phyloP scores from a whole-genome alignment of 192 early-diverging fungal genomes.

The Coemansia reversa region DNA sequence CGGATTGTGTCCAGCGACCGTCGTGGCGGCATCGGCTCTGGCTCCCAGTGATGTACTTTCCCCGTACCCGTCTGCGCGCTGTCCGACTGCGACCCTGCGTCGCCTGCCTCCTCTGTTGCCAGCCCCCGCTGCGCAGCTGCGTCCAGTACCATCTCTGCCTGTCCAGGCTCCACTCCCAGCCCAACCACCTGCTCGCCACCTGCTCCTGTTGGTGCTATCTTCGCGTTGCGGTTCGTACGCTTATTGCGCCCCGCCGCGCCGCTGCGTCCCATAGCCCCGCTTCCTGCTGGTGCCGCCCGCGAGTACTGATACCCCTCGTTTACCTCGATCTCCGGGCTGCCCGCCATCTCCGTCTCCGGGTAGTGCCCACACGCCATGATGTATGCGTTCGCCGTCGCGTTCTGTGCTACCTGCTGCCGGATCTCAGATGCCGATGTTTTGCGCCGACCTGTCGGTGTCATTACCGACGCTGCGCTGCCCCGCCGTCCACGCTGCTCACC shows the following conservation, averaged over 20 bases:
- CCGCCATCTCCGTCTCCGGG: slow-evolving; percentile 41
- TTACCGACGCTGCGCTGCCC: slow-evolving; percentile 26
- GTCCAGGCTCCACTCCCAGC: slow-evolving; percentile 42
- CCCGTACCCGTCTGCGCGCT: slow-evolving; percentile 11
- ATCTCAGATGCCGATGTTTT: slow-evolving; percentile 47
- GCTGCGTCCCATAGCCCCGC: slow-evolving; percentile 6
- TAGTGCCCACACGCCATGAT: slow-evolving; percentile 49
- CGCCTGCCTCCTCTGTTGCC: slow-evolving; percentile 22
- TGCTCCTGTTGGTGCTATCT: slow-evolving; percentile 37
- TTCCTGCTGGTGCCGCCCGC: slow-evolving; percentile 20
- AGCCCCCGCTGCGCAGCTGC: slow-evolving; percentile 24
- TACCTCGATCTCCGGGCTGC: slow-evolving; percentile 38
- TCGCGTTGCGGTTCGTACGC: slow-evolving; percentile 38
- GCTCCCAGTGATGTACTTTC: slow-evolving; percentile 8
- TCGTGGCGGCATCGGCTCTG: slow-evolving; percentile 28
- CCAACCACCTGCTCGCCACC: slow-evolving; percentile 48
- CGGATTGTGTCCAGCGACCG: slow-evolving; percentile 41
- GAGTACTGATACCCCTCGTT: slow-evolving; percentile 34
- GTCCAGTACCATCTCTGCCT: slow-evolving; percentile 30
- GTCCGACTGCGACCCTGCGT: slow-evolving; percentile 44
- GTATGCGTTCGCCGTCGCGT: slow-evolving; percentile 48
- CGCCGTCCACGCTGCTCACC: slow-evolving; percentile 13
- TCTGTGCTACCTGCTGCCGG: slow-evolving; percentile 43
- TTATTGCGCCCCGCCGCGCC: slow-evolving; percentile 18
- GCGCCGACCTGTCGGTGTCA: slow-evolving; percentile 34